Evolutionary conservation across 176 grass and related monocot species (phyloP).

Genomic region (Oryza officinalis): DNA sequence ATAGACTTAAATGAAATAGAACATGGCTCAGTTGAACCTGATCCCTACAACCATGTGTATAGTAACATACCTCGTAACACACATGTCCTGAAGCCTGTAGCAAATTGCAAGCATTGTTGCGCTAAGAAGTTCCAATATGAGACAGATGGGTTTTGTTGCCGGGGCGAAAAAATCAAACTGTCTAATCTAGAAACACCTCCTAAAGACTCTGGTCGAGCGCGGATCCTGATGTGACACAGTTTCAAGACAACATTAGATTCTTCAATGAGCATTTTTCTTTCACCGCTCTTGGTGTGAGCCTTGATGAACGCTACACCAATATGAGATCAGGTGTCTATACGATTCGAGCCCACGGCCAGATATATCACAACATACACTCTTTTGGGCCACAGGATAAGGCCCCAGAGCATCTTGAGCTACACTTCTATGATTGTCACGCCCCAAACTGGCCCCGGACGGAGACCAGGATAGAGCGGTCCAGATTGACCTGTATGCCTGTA

Average conservation of each 20-base stretch:
- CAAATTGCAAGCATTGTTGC: background rate
- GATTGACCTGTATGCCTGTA: too few relatives aligned
- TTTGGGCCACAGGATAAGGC: background rate
- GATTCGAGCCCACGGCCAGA: background rate
- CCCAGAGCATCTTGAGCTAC: background rate
- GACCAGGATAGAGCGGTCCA: too few relatives aligned
- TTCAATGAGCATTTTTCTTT: background rate
- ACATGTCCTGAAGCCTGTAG: background rate
- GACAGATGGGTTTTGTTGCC: background rate
- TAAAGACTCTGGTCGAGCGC: background rate
- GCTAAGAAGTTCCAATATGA: background rate
- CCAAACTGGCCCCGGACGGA: too few relatives aligned
- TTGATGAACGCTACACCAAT: too few relatives aligned
- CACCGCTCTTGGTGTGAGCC: too few relatives aligned
- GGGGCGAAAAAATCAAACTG: background rate
- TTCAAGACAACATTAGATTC: background rate
- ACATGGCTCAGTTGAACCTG: background rate
- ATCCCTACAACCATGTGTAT: background rate
- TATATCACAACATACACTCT: background rate
- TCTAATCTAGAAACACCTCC: background rate
- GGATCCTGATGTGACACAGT: background rate
- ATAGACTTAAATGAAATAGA: background rate
- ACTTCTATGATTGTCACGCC: too few relatives aligned
- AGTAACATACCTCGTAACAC: background rate
- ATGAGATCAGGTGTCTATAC: background rate